Conservation (phyloP, 352 stramenopile genomes). For the Phytophthora syringae region DNA sequence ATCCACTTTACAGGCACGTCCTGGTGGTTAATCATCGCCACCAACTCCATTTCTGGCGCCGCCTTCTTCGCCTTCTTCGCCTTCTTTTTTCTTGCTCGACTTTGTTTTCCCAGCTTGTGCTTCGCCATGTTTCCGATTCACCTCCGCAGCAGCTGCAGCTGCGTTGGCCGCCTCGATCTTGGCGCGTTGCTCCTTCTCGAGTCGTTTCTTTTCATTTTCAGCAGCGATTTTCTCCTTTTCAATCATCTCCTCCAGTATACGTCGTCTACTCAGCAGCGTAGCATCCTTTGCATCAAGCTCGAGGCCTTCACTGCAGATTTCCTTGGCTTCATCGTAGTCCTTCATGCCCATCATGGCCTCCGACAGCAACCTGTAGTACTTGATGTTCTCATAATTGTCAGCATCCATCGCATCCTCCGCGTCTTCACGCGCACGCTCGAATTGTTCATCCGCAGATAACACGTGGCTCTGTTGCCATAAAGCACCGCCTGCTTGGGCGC, state of each 20-base stretch:
- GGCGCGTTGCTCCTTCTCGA: slow-evolving; percentile 26
- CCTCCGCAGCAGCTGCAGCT: background rate
- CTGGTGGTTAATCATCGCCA: slow-evolving; percentile 44
- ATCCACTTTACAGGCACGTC: slow-evolving; percentile 41
- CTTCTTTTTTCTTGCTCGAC: slow-evolving; percentile 34
- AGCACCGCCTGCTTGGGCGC: slow-evolving; percentile 38
- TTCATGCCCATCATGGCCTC: slow-evolving; percentile 45
- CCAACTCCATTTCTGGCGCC: slow-evolving; percentile 23
- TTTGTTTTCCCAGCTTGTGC: slow-evolving; percentile 20
- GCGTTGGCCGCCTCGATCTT: slow-evolving; percentile 26
- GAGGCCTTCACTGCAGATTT: slow-evolving; percentile 47
- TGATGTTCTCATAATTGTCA: slow-evolving; percentile 35
- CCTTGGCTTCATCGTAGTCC: slow-evolving; percentile 39
- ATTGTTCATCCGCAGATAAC: slow-evolving; percentile 39
- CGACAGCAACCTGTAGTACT: slow-evolving; percentile 46
- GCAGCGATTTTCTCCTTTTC: slow-evolving; percentile 16
- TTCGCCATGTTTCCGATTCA: background rate
- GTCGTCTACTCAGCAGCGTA: slow-evolving; percentile 25
- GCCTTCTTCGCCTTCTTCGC: slow-evolving; percentile 19
- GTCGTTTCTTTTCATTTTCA: slow-evolving; percentile 39
- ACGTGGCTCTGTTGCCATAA: slow-evolving; percentile 43
- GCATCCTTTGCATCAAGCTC: slow-evolving; percentile 31
- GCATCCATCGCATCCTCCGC: slow-evolving; percentile 42
- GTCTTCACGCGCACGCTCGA: slow-evolving; percentile 38
- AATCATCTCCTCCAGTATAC: slow-evolving; percentile 22